Evolutionary conservation across 2,329 filamentous ascomycete species (phyloP).

Genomic region (Dactylellina cionopaga): DNA sequence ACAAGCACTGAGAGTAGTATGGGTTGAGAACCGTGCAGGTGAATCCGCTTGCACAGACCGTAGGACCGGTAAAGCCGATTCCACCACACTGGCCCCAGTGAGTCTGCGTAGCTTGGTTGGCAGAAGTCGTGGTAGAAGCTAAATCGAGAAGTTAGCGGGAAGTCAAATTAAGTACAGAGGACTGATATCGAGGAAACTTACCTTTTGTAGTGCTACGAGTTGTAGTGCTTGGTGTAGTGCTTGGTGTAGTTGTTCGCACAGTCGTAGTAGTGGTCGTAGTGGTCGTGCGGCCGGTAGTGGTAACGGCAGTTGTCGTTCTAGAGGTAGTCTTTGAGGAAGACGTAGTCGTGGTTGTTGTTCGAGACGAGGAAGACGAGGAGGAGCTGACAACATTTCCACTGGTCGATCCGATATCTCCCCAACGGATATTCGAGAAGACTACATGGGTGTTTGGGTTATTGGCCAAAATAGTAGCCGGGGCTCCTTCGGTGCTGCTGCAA

Average conservation of each 20-base stretch:
- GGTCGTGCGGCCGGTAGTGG: background rate
- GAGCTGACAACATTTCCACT: background rate
- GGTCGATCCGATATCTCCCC: slow-evolving; percentile 71
- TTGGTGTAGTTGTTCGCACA: background rate
- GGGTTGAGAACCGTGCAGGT: slow-evolving; percentile 52
- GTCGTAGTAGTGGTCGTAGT: slow-evolving; percentile 12
- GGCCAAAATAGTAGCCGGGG: slow-evolving; percentile 64
- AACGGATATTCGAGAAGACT: slow-evolving; percentile 68
- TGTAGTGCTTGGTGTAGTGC: background rate
- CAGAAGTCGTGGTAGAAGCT: background rate
- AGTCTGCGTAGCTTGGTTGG: slow-evolving; percentile 8
- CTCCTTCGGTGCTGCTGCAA: slow-evolving; percentile 67
- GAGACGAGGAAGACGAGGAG: slow-evolving; percentile 1
- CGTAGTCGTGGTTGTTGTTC: slow-evolving; percentile 2
- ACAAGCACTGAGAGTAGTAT: slow-evolving; percentile 57
- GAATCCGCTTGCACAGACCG: slow-evolving; percentile 46
- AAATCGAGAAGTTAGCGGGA: background rate
- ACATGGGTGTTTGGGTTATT: slow-evolving; percentile 66
- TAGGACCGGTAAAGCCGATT: slow-evolving; percentile 52
- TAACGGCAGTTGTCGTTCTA: background rate
- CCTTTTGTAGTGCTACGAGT: background rate
- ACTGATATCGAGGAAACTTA: background rate
- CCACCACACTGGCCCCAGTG: slow-evolving; percentile 42
- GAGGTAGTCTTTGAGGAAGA: slow-evolving; percentile 3
- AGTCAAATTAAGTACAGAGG: background rate